Percentiles rank a stretch among this genome's conserved stretches.
phyloP scores from a whole-genome alignment of 2,329 filamentous ascomycete species.

The Apiospora pterosperma region DNA sequence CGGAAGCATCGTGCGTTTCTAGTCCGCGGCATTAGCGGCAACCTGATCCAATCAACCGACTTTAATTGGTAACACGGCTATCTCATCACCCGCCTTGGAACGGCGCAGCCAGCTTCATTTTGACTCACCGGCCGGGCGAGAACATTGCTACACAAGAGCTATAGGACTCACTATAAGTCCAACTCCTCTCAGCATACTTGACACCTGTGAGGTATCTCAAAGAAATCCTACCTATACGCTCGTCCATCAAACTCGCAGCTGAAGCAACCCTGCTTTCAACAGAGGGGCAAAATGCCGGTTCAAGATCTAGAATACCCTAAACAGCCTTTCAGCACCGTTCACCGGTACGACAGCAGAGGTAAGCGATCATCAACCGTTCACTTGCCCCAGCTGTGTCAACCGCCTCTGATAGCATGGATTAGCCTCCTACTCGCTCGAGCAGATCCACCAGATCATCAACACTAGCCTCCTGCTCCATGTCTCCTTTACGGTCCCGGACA shows the following conservation, averaged over 20 bases:
- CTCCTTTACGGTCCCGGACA: constrained; percentile 63
- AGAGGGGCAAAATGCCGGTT: constrained; percentile 35
- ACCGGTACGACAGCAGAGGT: constrained; percentile 65
- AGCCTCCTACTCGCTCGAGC: constrained; percentile 69
- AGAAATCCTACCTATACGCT: neutral
- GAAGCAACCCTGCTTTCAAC: neutral
- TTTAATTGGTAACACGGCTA: neutral
- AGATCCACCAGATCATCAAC: constrained; percentile 76
- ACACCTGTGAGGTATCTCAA: neutral
- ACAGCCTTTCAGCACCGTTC: constrained; percentile 60
- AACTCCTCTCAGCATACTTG: neutral
- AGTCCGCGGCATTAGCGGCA: neutral
- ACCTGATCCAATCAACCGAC: neutral
- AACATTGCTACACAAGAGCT: neutral
- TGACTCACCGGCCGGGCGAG: neutral
- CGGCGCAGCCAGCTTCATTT: neutral
- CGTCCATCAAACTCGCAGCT: neutral
- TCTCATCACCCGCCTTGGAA: neutral
- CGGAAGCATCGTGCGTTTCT: neutral
- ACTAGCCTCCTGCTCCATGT: constrained; percentile 72
- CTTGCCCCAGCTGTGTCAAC: neutral
- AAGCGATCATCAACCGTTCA: constrained; percentile 13
- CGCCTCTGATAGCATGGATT: neutral
- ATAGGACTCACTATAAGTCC: neutral
- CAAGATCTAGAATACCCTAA: constrained; percentile 58